phyloP scores from a whole-genome alignment of 495 filamentous ascomycete species.

The Rhypophila decipiens region DNA sequence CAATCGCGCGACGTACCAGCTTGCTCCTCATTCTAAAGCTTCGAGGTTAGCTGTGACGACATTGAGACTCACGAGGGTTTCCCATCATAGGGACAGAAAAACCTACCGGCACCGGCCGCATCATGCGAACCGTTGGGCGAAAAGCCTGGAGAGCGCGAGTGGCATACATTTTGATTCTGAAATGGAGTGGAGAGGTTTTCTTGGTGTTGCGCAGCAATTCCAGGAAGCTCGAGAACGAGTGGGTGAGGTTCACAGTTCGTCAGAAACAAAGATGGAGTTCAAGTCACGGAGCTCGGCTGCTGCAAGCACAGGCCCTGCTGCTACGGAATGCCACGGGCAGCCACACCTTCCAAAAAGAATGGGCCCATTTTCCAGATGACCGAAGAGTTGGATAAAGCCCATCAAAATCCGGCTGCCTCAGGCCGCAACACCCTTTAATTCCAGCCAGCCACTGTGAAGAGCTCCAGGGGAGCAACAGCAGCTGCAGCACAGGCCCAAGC shows the following conservation, averaged over 20 bases:
- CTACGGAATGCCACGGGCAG: not conserved
- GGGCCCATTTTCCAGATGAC: too few relatives aligned
- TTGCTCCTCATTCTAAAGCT: constrained; percentile 69
- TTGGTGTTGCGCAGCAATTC: not conserved
- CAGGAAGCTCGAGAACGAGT: constrained; percentile 6
- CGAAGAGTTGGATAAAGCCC: too few relatives aligned
- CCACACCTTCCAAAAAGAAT: too few relatives aligned
- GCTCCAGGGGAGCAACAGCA: not conserved
- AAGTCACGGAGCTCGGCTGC: not conserved
- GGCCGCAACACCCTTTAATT: constrained; percentile 6
- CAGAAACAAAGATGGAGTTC: not conserved
- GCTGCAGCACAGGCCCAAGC: not conserved
- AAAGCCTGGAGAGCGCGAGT: constrained; percentile 51
- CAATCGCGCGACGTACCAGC: constrained; percentile 58
- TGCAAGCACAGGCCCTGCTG: not conserved
- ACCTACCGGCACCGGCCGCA: constrained; percentile 77
- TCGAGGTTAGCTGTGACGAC: constrained; percentile 30
- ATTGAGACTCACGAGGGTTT: constrained; percentile 7
- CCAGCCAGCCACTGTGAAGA: too few relatives aligned
- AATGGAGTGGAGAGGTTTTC: constrained; percentile 26
- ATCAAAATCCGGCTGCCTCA: constrained; percentile 16
- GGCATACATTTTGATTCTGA: constrained; percentile 55
- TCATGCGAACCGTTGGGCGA: constrained; percentile 56
- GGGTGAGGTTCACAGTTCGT: constrained; percentile 5
- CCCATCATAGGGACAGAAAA: not conserved